A percentile compares a stretch with the other conserved stretches of the same genome.
Evolutionary conservation across 2,329 filamentous ascomycete species (phyloP).

Genomic region (Trichothecium roseum): DNA sequence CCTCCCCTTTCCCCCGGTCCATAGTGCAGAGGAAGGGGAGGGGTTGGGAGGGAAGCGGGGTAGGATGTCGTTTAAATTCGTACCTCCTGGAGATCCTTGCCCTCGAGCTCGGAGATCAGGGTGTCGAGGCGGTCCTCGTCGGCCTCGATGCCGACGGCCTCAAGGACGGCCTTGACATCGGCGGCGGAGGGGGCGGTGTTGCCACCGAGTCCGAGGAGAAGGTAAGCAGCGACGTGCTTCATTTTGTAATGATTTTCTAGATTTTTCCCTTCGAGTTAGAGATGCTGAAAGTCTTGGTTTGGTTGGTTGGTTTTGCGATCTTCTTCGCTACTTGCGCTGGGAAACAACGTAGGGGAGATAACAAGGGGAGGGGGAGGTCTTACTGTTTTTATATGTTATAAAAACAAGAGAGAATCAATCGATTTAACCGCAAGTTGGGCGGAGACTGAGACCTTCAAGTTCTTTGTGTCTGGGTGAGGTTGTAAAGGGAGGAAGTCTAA

Average conservation of each 20-base stretch:
- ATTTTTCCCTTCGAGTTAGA: constrained; percentile 7
- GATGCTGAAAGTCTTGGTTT: not conserved
- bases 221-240: constrained; percentile 99
- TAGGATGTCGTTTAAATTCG: constrained; percentile 18
- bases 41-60: not conserved
- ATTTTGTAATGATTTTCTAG: constrained; percentile 55
- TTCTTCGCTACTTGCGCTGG: not conserved
- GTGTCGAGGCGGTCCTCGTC: constrained; percentile 77
- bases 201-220: constrained; percentile 89
- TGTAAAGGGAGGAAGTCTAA: constrained; percentile 2
- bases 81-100: constrained; percentile 91
- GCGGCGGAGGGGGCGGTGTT: constrained; percentile 77
- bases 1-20: not conserved
- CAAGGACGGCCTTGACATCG: constrained; percentile 83
- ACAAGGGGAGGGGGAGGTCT: not conserved
- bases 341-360: not conserved
- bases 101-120: constrained; percentile 83
- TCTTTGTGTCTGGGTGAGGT: constrained; percentile 34
- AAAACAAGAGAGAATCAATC: constrained; percentile 94
- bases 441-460: constrained; percentile 99
- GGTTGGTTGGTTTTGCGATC: not conserved
- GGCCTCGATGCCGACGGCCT: constrained; percentile 89
- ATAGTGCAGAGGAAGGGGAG: not conserved
- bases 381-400: not conserved
- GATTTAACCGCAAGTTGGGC: constrained; percentile 96